Evolutionary conservation across 768 basidiomycete genomes (phyloP).

Genomic region (Mrakia blollopis): DNA sequence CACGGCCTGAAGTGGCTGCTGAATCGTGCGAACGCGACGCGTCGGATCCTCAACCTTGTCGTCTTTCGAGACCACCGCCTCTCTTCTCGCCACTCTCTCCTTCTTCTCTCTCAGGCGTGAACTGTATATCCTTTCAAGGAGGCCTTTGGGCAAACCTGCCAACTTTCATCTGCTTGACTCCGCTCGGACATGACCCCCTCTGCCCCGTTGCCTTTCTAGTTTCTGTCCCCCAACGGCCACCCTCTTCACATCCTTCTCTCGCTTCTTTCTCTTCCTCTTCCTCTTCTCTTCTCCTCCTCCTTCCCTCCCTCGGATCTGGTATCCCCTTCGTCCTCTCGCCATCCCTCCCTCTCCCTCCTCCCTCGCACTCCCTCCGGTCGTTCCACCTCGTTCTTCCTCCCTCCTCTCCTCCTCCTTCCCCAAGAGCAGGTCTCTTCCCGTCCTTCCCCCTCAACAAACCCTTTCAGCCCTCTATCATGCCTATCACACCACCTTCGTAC

Average conservation of each 20-base stretch:
- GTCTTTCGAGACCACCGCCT: no score
- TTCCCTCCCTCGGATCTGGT: background rate
- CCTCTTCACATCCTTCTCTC: background rate
- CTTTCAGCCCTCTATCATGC: background rate
- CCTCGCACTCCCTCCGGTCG: background rate
- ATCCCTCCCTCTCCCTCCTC: background rate
- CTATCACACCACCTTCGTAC: background rate
- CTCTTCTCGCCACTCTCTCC: no score
- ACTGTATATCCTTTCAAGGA: no score
- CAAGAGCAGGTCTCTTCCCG: background rate
- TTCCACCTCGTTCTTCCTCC: background rate
- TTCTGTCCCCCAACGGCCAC: background rate
- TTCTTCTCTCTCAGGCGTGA: no score
- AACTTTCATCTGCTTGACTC: no score
- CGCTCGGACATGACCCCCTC: no score
- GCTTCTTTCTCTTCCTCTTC: background rate
- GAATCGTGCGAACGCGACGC: no score
- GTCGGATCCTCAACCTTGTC: no score
- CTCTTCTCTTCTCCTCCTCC: background rate
- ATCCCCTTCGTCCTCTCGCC: background rate
- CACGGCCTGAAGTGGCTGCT: no score
- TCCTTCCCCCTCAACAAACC: background rate
- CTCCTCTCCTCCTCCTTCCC: background rate
- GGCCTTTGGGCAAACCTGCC: no score
- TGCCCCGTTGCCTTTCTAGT: background rate